phyloP scores from a whole-genome alignment of 768 basidiomycete species.

The Mycena galericulata region DNA sequence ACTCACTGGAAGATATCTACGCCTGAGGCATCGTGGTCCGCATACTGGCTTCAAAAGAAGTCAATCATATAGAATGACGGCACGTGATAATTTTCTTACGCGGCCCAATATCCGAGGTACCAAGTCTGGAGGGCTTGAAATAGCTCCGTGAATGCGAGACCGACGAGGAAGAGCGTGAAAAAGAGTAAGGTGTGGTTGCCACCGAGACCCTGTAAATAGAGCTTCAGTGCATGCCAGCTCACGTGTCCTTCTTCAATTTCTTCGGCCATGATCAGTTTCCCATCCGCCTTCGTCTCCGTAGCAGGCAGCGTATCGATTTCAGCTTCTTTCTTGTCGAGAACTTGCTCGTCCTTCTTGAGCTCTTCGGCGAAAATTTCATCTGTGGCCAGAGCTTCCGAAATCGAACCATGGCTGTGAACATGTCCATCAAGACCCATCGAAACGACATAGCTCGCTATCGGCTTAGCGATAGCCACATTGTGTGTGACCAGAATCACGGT shows the following conservation, averaged over 20 bases:
- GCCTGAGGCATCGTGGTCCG: constrained; percentile 39
- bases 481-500: constrained; percentile 82
- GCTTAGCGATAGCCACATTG: constrained; percentile 59
- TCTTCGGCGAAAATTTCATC: constrained; percentile 50
- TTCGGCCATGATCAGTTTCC: constrained; percentile 72
- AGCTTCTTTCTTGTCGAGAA: constrained; percentile 40
- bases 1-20: constrained; percentile 53
- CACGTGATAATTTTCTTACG: not conserved
- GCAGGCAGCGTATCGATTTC: constrained; percentile 37
- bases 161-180: constrained; percentile 42
- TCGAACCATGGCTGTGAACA: constrained; percentile 59
- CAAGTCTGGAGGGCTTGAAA: constrained; percentile 50
- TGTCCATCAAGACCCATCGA: constrained; percentile 70
- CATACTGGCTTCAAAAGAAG: constrained; percentile 54
- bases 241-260: constrained; percentile 72
- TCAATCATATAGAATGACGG: too few species aligned
- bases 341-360: constrained; percentile 43
- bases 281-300: constrained; percentile 45
- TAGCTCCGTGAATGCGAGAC: constrained; percentile 40
- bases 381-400: constrained; percentile 59
- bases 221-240: constrained; percentile 54
- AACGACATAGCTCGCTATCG: constrained; percentile 70
- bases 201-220: constrained; percentile 53
- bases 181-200: constrained; percentile 50
- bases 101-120: constrained; percentile 59